Percentiles rank a stretch among this genome's conserved stretches.
Evolutionary conservation across 345 rosid species (phyloP).

Genomic region (Capsella bursapastoris): DNA sequence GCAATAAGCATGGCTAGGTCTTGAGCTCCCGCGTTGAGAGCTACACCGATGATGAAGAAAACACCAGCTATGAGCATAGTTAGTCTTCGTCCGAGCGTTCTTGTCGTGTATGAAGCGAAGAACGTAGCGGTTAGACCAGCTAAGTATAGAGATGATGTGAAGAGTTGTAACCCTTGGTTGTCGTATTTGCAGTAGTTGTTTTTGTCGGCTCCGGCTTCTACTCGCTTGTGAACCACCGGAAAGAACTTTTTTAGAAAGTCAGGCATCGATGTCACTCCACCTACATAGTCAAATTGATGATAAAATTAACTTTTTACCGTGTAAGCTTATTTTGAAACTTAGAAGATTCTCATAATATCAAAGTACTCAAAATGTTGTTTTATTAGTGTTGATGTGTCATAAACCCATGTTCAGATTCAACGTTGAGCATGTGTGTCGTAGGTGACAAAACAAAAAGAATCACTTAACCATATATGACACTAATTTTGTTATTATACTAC

Average conservation of each 20-base stretch:
- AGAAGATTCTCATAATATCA: not conserved
- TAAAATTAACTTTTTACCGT: not conserved
- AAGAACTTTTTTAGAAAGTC: conserved; percentile 80
- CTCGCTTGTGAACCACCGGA: conserved; percentile 63
- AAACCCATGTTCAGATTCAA: not conserved
- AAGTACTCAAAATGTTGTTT: not conserved
- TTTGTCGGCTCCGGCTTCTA: conserved; percentile 32
- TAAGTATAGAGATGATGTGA: conserved; percentile 91
- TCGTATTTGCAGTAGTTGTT: conserved; percentile 91
- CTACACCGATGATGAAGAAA: conserved; percentile 77
- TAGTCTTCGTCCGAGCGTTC: conserved; percentile 72
- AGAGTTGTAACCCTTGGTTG: conserved; percentile 83
- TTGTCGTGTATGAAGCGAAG: conserved; percentile 92
- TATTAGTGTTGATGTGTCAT: not conserved
- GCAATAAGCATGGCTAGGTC: conserved; percentile 89
- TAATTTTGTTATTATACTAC: not conserved
- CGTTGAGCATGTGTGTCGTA: not conserved
- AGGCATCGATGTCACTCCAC: conserved; percentile 93
- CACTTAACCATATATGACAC: not conserved
- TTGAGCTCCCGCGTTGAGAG: conserved; percentile 75
- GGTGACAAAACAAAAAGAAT: not conserved
- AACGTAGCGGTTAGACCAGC: conserved; percentile 90
- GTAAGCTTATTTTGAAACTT: not conserved
- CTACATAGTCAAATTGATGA: conserved; percentile 43
- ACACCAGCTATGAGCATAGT: conserved; percentile 93